Evolutionary conservation across 176 grass and related monocot species (phyloP).

Genomic region (Musa beccarii): DNA sequence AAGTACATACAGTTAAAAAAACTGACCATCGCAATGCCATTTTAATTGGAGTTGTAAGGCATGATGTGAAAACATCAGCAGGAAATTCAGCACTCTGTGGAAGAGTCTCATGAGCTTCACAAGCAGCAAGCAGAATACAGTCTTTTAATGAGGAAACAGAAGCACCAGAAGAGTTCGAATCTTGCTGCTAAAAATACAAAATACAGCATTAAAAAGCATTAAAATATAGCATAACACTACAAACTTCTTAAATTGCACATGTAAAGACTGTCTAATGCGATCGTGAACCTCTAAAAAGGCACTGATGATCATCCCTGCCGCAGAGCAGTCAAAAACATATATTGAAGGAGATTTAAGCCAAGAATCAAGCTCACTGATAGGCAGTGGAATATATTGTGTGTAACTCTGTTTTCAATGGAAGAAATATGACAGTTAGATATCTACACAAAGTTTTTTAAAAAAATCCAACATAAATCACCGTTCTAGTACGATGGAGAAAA

Average conservation of each 20-base stretch:
- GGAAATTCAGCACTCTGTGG: slow-evolving; percentile 93
- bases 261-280: not conserved
- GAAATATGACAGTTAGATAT: slow-evolving; percentile 4
- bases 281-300: slow-evolving; percentile 74
- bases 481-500: slow-evolving; percentile 17
- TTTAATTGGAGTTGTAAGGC: slow-evolving; percentile 95
- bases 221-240: slow-evolving; percentile 17
- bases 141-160: slow-evolving; percentile 67
- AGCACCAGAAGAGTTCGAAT: slow-evolving; percentile 45
- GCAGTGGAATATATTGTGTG: slow-evolving; percentile 94
- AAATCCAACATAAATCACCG: not conserved
- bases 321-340: slow-evolving; percentile 97
- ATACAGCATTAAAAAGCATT: slow-evolving; percentile 6
- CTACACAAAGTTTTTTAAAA: not conserved
- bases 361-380: slow-evolving; percentile 85
- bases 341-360: slow-evolving; percentile 95
- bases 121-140: slow-evolving; percentile 96
- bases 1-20: not conserved
- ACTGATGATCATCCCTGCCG: slow-evolving; percentile 73
- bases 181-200: slow-evolving; percentile 28
- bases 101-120: slow-evolving; percentile 85
- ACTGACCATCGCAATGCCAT: slow-evolving; percentile 91
- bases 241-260: not conserved
- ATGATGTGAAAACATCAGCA: slow-evolving; percentile 93
- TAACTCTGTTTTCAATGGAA: slow-evolving; percentile 55